These are phyloP conservation scores for Skeletonema potamos DNA, from an alignment of 108 stramenopile genomes.

Conservation along the genomic window DNA sequence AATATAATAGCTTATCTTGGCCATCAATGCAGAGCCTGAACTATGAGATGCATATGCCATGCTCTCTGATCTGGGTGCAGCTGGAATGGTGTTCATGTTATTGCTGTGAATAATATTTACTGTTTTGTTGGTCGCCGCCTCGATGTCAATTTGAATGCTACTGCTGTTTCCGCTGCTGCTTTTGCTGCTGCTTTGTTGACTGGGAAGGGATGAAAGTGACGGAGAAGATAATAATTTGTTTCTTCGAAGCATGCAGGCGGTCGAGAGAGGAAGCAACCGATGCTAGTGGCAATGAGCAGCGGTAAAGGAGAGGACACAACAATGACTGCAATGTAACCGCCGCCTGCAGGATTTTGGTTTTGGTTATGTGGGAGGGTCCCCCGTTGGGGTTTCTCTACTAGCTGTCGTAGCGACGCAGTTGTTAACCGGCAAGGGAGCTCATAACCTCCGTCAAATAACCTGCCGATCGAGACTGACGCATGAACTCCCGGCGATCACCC, in stretches of 20 bases:
- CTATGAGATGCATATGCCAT: constrained; percentile 56
- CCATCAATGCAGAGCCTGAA: constrained; percentile 3
- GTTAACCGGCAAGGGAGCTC: no score
- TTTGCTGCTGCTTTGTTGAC: background rate
- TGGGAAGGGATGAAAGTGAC: constrained; percentile 6
- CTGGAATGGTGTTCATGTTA: background rate
- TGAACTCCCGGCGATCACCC: no score
- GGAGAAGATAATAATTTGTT: constrained; percentile 12
- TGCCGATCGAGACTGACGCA: no score
- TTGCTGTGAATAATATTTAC: background rate
- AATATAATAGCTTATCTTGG: constrained; percentile 26
- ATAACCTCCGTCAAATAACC: no score
- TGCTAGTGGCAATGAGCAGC: background rate
- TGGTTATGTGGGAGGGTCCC: no score
- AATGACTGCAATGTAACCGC: background rate
- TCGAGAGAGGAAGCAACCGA: background rate
- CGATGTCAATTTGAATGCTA: constrained; percentile 1
- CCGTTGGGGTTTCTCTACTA: no score
- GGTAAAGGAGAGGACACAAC: background rate
- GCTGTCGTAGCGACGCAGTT: no score
- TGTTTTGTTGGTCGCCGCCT: background rate
- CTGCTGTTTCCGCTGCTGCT: background rate
- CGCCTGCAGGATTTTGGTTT: no score
- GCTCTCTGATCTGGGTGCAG: constrained; percentile 55
- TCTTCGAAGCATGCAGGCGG: constrained; percentile 35